Evolutionary conservation across 306 rosid species (phyloP).

Genomic region (Dalbergia oliveri): DNA sequence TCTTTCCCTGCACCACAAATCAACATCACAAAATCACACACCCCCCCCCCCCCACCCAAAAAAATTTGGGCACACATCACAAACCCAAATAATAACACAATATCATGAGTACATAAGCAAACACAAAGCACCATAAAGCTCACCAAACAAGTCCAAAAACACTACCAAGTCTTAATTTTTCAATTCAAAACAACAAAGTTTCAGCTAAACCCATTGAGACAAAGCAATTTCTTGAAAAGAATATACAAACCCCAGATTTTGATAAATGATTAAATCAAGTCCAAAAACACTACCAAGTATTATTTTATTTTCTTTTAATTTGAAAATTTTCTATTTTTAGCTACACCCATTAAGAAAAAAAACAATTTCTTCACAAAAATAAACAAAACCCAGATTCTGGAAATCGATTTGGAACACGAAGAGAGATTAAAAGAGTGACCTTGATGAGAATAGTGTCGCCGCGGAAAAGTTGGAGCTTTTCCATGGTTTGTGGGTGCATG

Average conservation of each 20-base stretch:
- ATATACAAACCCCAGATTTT: background rate
- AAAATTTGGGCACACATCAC: background rate
- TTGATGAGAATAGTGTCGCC: slow-evolving; percentile 66
- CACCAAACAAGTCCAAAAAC: background rate
- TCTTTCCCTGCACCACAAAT: slow-evolving; percentile 57
- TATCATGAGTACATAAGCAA: background rate
- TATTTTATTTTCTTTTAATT: background rate
- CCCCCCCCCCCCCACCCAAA: background rate
- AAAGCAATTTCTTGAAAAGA: too few species aligned
- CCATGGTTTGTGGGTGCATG: slow-evolving; percentile 61
- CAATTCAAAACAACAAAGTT: too few species aligned
- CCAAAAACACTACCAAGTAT: background rate
- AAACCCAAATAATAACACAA: background rate
- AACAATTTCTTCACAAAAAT: background rate
- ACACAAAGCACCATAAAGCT: background rate
- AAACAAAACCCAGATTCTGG: background rate
- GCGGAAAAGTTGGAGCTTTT: slow-evolving; percentile 58
- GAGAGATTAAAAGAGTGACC: slow-evolving; percentile 26
- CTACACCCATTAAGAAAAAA: background rate
- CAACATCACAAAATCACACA: background rate
- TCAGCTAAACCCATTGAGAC: background rate
- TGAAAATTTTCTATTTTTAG: background rate
- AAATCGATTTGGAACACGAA: background rate
- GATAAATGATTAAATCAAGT: background rate
- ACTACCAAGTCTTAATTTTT: background rate